phyloP scores from a whole-genome alignment of 345 rosid genomes.

The Citrus medica region DNA sequence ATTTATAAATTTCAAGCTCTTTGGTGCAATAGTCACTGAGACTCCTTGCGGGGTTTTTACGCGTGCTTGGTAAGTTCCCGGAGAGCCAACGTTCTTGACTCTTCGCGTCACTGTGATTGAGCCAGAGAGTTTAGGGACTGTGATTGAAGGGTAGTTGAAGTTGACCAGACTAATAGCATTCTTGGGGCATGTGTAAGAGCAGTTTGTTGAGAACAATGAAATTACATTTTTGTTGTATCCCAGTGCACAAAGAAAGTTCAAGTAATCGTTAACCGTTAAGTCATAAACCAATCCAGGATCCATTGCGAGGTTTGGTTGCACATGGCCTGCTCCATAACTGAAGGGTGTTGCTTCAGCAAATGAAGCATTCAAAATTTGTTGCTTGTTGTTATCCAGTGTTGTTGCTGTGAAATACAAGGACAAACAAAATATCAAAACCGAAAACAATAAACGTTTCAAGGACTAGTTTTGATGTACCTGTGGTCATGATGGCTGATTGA shows the following conservation, averaged over 20 bases:
- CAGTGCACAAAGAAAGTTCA: slow-evolving; percentile 60
- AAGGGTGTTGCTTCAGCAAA: slow-evolving; percentile 58
- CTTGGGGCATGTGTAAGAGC: slow-evolving; percentile 43
- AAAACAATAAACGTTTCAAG: neutral
- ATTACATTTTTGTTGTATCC: slow-evolving; percentile 58
- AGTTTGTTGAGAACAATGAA: slow-evolving; percentile 19
- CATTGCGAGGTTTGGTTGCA: slow-evolving; percentile 71
- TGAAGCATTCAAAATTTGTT: slow-evolving; percentile 42
- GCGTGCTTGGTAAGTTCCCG: slow-evolving; percentile 42
- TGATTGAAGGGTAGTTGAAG: slow-evolving; percentile 89
- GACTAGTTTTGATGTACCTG: slow-evolving; percentile 40
- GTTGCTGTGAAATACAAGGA: slow-evolving; percentile 37
- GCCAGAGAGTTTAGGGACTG: slow-evolving; percentile 36
- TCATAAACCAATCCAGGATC: slow-evolving; percentile 86
- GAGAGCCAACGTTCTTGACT: slow-evolving; percentile 68
- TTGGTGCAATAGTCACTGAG: slow-evolving; percentile 50
- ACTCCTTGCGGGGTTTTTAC: slow-evolving; percentile 47
- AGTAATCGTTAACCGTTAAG: slow-evolving; percentile 45
- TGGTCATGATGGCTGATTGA: slow-evolving; percentile 75
- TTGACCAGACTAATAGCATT: slow-evolving; percentile 25
- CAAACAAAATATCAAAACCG: neutral
- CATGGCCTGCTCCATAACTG: slow-evolving; percentile 75
- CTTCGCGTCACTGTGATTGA: slow-evolving; percentile 44
- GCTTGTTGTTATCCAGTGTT: slow-evolving; percentile 42
- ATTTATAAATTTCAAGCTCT: slow-evolving; percentile 39